Base-by-base conservation (phyloP, 2,329 filamentous ascomycete species). In the Epichloe sp. region DNA sequence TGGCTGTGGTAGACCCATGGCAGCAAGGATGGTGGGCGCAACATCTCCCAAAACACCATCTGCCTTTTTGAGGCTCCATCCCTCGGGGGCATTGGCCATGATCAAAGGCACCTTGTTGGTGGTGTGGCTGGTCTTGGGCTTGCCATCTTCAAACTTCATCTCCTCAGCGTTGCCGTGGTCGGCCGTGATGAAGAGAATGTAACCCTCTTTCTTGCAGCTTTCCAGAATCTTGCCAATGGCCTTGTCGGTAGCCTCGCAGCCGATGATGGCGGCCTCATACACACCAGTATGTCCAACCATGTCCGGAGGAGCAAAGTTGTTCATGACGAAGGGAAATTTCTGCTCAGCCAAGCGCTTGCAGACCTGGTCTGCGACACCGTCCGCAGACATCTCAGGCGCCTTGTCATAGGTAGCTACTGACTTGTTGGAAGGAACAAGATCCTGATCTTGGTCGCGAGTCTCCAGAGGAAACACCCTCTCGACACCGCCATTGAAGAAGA, bases 271-370 rank as follows among this genome's bases (percentile, higher is more conserved):
- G 34, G 93, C 91, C 62, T 97, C 85, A 72, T 97, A 97, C 54
- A 95, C 89, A 65, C 93, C 93, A 11, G 93, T 98, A 75, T 98
- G 93, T 60, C 93, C 93, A 58, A 98, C 93, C 93, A 98, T 98
- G 73, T 98, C 93, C 17, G 93, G 93, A 42, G 93, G 93, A 42
- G 93, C 93, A 71, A 98, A 97, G 82, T 98, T 98, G 83, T 97
- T 96, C 93, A 98, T 98, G 69, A 98, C 77, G 65, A 98, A 97
- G 65, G 93, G 89, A 72, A 90, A 96, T 65, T 86, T 82, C 64
- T 85, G 81, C 69, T 94, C 88, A 26, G 70, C 79, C 58, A 98
- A 84, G 53, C 90, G 83, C 77, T 96, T 93, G 68, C 75, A 80
- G 53, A 95, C 85, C 74, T 95, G 91, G 63, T 94, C 79, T 47